phyloP scores from a whole-genome alignment of 2,329 filamentous ascomycete species.

The Colletotrichum salicis region DNA sequence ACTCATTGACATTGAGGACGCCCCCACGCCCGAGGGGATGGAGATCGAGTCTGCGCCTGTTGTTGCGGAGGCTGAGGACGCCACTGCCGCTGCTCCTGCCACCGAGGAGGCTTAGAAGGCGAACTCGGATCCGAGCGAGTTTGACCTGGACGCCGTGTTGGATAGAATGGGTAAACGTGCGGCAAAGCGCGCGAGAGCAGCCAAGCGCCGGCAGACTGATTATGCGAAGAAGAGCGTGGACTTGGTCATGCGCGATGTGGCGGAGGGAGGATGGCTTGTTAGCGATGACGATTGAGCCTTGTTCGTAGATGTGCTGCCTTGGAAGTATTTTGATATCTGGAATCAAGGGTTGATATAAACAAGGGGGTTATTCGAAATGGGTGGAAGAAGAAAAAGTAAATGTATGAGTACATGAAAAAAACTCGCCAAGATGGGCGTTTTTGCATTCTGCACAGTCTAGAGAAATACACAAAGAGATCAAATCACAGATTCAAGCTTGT shows the following conservation, averaged over 20 bases:
- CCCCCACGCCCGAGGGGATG: constrained; percentile 48
- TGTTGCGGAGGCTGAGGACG: not conserved
- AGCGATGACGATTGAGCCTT: not conserved
- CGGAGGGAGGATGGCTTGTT: not conserved
- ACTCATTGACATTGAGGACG: constrained; percentile 49
- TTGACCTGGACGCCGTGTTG: not conserved
- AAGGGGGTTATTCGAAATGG: not conserved
- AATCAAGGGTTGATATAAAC: not conserved
- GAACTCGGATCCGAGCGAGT: not conserved
- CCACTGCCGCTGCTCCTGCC: not conserved
- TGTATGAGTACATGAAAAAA: constrained; percentile 12
- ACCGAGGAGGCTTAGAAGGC: not conserved
- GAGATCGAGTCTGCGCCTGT: constrained; percentile 7
- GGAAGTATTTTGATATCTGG: not conserved
- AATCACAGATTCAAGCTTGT: not conserved
- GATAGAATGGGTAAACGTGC: not conserved
- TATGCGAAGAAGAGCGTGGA: not conserved
- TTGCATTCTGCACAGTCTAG: not conserved
- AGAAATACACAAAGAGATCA: not conserved
- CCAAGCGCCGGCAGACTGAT: not conserved
- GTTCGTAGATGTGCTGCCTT: not conserved
- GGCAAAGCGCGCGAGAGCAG: not conserved
- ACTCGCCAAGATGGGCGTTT: not conserved
- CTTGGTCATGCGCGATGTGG: not conserved
- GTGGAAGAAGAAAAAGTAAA: not conserved